These are phyloP conservation scores for Cladorrhinum sp. DNA, from an alignment of 2,329 filamentous ascomycete genomes.

Conservation along the genomic window DNA sequence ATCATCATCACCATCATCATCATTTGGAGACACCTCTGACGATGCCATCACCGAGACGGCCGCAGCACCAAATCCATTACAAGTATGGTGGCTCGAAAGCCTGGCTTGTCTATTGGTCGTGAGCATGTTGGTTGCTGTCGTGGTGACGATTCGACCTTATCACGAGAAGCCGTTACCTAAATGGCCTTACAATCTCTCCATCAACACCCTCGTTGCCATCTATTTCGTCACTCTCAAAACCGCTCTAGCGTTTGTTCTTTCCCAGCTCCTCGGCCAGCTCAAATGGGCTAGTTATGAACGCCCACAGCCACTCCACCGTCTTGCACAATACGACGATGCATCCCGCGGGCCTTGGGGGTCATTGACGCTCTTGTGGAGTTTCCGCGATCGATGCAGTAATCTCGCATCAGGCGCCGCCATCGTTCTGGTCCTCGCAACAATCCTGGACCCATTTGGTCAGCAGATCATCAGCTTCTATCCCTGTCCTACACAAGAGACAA, in stretches of 20 bases:
- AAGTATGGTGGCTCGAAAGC: neutral
- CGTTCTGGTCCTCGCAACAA: neutral
- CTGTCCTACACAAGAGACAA: neutral
- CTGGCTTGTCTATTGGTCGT: slow-evolving; percentile 1
- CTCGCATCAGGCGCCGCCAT: slow-evolving; percentile 1
- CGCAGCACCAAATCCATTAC: too few species aligned
- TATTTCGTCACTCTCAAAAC: slow-evolving; percentile 1
- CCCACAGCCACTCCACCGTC: neutral
- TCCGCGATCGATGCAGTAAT: neutral
- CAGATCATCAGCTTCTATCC: slow-evolving; percentile 7
- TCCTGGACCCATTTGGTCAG: slow-evolving; percentile 9
- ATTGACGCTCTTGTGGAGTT: neutral
- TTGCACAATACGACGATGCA: slow-evolving; percentile 1
- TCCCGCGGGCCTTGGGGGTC: slow-evolving; percentile 1
- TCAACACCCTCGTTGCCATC: slow-evolving; percentile 5
- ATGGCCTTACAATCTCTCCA: slow-evolving; percentile 4
- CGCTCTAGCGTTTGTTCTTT: neutral
- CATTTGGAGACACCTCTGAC: too few species aligned
- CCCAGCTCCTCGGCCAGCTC: neutral
- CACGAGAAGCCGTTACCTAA: slow-evolving; percentile 3
- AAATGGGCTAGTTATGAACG: slow-evolving; percentile 4
- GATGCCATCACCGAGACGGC: too few species aligned
- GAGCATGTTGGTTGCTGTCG: neutral
- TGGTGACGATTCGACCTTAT: neutral
- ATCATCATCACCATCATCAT: too few species aligned